Evolutionary conservation across 164 flowering plant genomes (phyloP), one percentile per base, ranked within the genome.

Genomic region (Magnolia kwangsiensis): DNA sequence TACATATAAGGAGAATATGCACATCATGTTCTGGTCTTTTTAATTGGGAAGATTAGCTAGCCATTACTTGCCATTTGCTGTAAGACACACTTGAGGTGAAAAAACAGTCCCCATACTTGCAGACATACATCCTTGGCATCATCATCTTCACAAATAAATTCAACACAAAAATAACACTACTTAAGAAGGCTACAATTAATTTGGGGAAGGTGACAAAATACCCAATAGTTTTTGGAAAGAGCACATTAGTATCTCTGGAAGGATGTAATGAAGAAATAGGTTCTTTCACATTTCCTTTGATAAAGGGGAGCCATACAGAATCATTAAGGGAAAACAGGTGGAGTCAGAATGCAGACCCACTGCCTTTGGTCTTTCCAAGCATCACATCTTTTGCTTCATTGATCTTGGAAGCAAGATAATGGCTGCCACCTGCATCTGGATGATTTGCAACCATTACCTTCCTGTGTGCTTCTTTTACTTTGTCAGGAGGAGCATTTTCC

Each of bases 401-500:
- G 71, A 91, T 89, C 81, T 93, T 90, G 1, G 91, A 88, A 55
- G 97, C 96, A 59, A 91, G 92, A 76, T 90, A 93, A 84, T 89
- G 91, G 81, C 97, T 93, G 21, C 97, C 96, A n/a, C 97, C 94
- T 1, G 93, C 89, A 83, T 93, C 97, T 8, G 97, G 97, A 80
- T 93, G 97, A 81, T 93, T 93, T 73, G 96, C 94, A 18, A 88
- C 88, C 98, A 94, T 92, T 79, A 94, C 93, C 82, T 76, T 90
- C 77, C 95, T 86, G 73, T 94, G 95, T 69, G 98, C 98, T 84
- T 91, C 97, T 81, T 81, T 90, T 6, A 94, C 85, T 82, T 92
- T 92, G 58, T 94, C 98, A 20, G 79, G 55, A 13, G 90, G 61
- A 45, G 84, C 83, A 67, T 84, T 83, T 77, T 94, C 95, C 82